These are phyloP conservation scores for Fusarium domesticum DNA, from an alignment of 2,329 filamentous ascomycete species.

Conservation along the genomic window DNA sequence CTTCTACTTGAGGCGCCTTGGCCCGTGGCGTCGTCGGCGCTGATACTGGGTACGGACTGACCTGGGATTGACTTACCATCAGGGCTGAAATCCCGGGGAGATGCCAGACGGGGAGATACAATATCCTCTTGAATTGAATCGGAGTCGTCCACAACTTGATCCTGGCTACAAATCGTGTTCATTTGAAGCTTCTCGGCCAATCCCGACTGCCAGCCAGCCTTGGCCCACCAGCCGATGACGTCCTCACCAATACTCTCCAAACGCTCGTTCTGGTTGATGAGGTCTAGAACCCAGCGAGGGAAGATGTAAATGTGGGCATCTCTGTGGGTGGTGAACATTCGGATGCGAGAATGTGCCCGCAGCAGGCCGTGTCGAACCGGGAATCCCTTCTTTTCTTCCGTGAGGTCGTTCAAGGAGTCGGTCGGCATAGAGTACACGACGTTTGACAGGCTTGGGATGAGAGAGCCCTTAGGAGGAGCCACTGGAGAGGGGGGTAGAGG, in stretches of 20 bases:
- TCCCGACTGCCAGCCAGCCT: constrained; percentile 84
- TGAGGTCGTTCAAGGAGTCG: constrained; percentile 81
- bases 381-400: constrained; percentile 69
- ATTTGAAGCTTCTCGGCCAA: constrained; percentile 75
- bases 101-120: constrained; percentile 25
- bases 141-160: constrained; percentile 39
- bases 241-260: constrained; percentile 90
- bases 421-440: constrained; percentile 85
- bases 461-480: constrained; percentile 50
- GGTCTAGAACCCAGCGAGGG: constrained; percentile 84
- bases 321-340: constrained; percentile 78
- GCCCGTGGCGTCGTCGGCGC: not conserved
- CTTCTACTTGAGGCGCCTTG: constrained; percentile 7
- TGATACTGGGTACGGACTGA: not conserved
- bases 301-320: constrained; percentile 96
- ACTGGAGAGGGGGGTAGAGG: constrained; percentile 57
- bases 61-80: constrained; percentile 12
- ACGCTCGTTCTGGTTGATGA: constrained; percentile 73
- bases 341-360: constrained; percentile 69
- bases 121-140: constrained; percentile 31
- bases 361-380: constrained; percentile 75
- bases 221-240: constrained; percentile 92
- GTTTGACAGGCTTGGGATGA: constrained; percentile 68
- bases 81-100: constrained; percentile 26
- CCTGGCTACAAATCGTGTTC: constrained; percentile 53